phyloP scores from a whole-genome alignment of 202 grass and related monocot species.

The Carex sylvatica region DNA sequence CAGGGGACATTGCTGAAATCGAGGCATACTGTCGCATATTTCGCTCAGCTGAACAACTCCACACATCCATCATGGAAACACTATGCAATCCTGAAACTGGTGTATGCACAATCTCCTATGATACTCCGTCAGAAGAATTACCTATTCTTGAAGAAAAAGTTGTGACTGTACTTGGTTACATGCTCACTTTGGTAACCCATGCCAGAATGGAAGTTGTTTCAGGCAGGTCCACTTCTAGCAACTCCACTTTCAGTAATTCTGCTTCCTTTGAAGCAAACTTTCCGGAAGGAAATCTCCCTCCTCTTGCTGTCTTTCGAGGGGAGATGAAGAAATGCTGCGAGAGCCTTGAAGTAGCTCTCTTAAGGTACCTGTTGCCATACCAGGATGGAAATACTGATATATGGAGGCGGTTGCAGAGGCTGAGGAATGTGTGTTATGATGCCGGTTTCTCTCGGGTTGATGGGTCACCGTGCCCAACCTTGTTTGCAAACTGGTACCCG shows the following conservation, averaged over 20 bases:
- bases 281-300: slow-evolving; percentile 63
- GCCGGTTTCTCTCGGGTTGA: slow-evolving; percentile 76
- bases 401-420: slow-evolving; percentile 76
- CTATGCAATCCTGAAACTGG: slow-evolving; percentile 93
- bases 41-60: slow-evolving; percentile 78
- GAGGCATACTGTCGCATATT: slow-evolving; percentile 96
- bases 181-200: slow-evolving; percentile 70
- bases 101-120: slow-evolving; percentile 62
- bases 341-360: slow-evolving; percentile 80
- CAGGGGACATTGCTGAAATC: slow-evolving; percentile 80
- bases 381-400: slow-evolving; percentile 48
- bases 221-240: slow-evolving; percentile 36
- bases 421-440: slow-evolving; percentile 88
- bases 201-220: slow-evolving; percentile 74
- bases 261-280: slow-evolving; percentile 40
- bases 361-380: slow-evolving; percentile 45
- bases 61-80: slow-evolving; percentile 67
- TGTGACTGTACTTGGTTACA: slow-evolving; percentile 73
- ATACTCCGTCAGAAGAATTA: slow-evolving; percentile 64
- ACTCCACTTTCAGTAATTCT: slow-evolving; percentile 34
- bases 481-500: slow-evolving; percentile 89
- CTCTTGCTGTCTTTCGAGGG: slow-evolving; percentile 73
- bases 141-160: slow-evolving; percentile 84
- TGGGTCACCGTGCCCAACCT: slow-evolving; percentile 70
- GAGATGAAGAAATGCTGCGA: slow-evolving; percentile 96